A percentile compares a stretch with the other conserved stretches of the same genome.
phyloP scores from a whole-genome alignment of 352 stramenopile genomes.

The Globisporangium apiculatum region DNA sequence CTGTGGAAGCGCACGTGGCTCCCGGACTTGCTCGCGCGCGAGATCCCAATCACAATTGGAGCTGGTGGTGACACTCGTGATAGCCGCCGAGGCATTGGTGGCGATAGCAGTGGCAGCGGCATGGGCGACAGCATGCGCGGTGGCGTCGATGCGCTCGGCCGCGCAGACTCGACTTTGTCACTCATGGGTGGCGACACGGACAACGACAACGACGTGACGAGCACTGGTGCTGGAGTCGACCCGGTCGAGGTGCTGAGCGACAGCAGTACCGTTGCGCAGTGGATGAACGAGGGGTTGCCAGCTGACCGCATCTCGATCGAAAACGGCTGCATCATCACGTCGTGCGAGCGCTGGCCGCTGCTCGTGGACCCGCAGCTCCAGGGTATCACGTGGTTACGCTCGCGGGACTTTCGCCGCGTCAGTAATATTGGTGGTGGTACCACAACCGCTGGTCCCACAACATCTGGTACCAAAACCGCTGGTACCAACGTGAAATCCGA shows the following conservation, averaged over 20 bases:
- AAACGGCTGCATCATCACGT: conserved; percentile 90
- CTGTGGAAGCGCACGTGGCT: conserved; percentile 87
- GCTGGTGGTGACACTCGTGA: background rate
- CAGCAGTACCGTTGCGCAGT: conserved; percentile 78
- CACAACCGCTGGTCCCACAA: background rate
- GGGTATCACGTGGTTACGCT: conserved; percentile 82
- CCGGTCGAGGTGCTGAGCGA: conserved; percentile 84
- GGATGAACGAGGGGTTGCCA: conserved; percentile 90
- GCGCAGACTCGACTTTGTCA: conserved; percentile 1
- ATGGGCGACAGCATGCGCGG: background rate
- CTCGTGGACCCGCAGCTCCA: conserved; percentile 89
- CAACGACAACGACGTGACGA: background rate
- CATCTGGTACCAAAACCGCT: background rate
- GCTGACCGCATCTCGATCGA: conserved; percentile 89
- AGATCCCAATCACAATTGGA: conserved; percentile 74
- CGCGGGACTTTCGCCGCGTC: conserved; percentile 29
- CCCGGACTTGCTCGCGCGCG: conserved; percentile 72
- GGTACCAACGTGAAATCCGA: background rate
- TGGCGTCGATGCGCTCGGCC: background rate
- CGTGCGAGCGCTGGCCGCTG: conserved; percentile 82
- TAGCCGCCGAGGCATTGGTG: too few relatives aligned
- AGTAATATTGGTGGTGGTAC: background rate
- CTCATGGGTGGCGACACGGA: conserved; percentile 2
- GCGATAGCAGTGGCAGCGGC: background rate
- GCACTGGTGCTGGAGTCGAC: conserved; percentile 36